Evolutionary conservation across 345 rosid genomes (phyloP).

Genomic region (Litchi chinensis): DNA sequence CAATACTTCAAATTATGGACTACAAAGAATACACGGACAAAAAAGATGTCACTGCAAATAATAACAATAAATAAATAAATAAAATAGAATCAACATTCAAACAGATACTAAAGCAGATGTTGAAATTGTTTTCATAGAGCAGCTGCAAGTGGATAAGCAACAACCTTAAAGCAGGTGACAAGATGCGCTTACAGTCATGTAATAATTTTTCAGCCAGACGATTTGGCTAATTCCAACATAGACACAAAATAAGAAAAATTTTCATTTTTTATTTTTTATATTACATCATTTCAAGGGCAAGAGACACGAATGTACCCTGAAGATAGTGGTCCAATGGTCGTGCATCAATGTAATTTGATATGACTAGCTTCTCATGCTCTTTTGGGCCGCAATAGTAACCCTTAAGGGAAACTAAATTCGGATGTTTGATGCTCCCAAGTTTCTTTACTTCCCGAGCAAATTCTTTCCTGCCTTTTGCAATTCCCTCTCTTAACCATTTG

Average conservation of each 20-base stretch:
- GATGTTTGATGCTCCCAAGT: conserved; percentile 83
- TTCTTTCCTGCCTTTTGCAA: conserved; percentile 77
- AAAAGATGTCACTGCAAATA: too few species aligned
- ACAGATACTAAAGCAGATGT: background rate
- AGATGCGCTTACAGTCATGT: too few species aligned
- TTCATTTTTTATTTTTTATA: background rate
- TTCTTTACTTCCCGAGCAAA: conserved; percentile 88
- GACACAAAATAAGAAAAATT: too few species aligned
- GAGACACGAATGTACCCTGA: conserved; percentile 55
- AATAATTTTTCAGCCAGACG: too few species aligned
- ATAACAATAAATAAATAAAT: too few species aligned
- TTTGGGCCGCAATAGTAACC: conserved; percentile 90
- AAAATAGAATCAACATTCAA: too few species aligned
- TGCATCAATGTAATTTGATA: conserved; percentile 65
- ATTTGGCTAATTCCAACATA: too few species aligned
- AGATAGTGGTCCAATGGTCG: conserved; percentile 70
- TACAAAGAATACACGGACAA: too few species aligned
- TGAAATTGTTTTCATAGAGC: background rate
- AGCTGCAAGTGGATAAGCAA: background rate
- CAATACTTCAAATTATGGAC: too few species aligned
- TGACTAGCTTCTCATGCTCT: conserved; percentile 82
- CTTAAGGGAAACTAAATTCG: conserved; percentile 74
- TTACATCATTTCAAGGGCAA: background rate
- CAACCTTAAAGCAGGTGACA: too few species aligned
- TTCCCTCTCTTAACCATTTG: conserved; percentile 88